phyloP scores from a whole-genome alignment of 129 eudicot species.

The Centella asiatica region DNA sequence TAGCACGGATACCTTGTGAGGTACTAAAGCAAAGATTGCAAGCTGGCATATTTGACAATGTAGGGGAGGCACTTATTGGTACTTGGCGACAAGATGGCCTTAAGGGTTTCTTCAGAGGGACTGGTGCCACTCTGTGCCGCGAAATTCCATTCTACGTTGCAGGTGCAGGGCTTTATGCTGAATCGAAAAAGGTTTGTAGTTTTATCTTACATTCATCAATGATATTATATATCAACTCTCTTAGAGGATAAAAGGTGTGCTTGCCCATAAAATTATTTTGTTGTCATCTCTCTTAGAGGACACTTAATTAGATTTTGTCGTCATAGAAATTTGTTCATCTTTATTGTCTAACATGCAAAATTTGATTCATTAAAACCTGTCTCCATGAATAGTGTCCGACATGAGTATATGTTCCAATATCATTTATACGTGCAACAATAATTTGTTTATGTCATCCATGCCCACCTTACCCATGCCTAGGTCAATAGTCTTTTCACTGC shows the following conservation, averaged over 20 bases:
- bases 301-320: not conserved
- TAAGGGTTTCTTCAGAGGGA: slow-evolving; percentile 90
- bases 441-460: too few relatives aligned
- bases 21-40: slow-evolving; percentile 91
- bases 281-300: slow-evolving; percentile 1
- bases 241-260: not conserved
- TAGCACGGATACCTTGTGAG: slow-evolving; percentile 78
- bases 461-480: too few relatives aligned
- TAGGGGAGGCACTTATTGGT: slow-evolving; percentile 68
- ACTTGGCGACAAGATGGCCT: slow-evolving; percentile 96
- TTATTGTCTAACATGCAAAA: not conserved
- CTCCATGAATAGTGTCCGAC: not conserved
- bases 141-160: slow-evolving; percentile 94
- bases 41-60: slow-evolving; percentile 79
- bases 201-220: not conserved
- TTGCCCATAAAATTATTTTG: too few relatives aligned
- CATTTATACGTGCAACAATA: too few relatives aligned
- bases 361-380: not conserved
- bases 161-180: slow-evolving; percentile 92
- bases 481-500: too few relatives aligned
- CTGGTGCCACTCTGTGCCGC: slow-evolving; percentile 90
- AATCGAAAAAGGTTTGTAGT: slow-evolving; percentile 74
- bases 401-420: not conserved
- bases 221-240: not conserved
- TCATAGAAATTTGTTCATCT: not conserved